Evolutionary conservation across 176 grass and related monocot genomes (phyloP).

Genomic region (Saccharum spontaneum): DNA sequence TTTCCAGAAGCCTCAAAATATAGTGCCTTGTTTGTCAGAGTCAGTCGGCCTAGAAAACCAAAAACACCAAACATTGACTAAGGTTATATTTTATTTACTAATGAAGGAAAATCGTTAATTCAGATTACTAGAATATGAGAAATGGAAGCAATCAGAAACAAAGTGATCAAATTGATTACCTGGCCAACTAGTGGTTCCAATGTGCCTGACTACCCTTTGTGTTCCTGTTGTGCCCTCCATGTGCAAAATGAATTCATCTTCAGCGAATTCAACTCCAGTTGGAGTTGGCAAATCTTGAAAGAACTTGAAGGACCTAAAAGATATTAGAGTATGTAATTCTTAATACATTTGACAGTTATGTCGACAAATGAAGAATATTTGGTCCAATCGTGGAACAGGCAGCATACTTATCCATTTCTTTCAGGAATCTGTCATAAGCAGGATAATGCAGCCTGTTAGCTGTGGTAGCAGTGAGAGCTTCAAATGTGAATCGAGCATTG

Average conservation of each 20-base stretch:
- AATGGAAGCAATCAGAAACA: slow-evolving; percentile 2
- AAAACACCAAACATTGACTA: slow-evolving; percentile 1
- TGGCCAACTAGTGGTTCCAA: slow-evolving; percentile 71
- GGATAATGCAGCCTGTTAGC: slow-evolving; percentile 80
- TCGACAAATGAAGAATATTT: not conserved
- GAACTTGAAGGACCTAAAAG: slow-evolving; percentile 56
- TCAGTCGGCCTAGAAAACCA: slow-evolving; percentile 61
- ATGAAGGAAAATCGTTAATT: not conserved
- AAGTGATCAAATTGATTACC: slow-evolving; percentile 44
- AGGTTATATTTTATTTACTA: not conserved
- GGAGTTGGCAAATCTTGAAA: slow-evolving; percentile 62
- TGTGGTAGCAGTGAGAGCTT: slow-evolving; percentile 71
- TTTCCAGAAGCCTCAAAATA: slow-evolving; percentile 81
- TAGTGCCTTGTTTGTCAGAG: slow-evolving; percentile 79
- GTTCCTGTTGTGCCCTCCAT: slow-evolving; percentile 71
- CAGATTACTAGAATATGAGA: not conserved
- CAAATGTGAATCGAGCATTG: slow-evolving; percentile 89
- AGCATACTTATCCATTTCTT: slow-evolving; percentile 88
- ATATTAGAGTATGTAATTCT: not conserved
- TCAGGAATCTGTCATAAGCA: slow-evolving; percentile 90
- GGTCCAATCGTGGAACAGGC: not conserved
- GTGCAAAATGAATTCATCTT: slow-evolving; percentile 84
- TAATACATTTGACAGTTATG: not conserved
- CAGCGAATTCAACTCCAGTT: slow-evolving; percentile 62
- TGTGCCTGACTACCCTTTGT: slow-evolving; percentile 81